These are phyloP conservation scores for Fusarium zealandicum DNA, from an alignment of 2,329 filamentous ascomycete species.

Conservation along the genomic window DNA sequence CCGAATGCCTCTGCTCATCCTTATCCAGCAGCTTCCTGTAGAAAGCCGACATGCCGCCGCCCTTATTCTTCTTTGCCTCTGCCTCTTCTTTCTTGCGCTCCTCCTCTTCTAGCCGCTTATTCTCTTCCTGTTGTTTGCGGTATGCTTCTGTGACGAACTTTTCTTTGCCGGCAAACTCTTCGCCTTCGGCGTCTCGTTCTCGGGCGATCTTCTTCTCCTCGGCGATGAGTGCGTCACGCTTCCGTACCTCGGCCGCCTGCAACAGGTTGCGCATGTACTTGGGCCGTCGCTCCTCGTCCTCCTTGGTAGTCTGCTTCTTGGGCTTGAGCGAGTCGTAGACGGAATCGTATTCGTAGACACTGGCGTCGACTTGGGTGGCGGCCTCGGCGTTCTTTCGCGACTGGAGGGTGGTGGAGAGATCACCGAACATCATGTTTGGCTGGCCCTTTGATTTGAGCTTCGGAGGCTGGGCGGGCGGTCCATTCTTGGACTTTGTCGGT, in stretches of 20 bases:
- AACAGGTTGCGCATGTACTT: slow-evolving; percentile 82
- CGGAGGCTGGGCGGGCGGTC: slow-evolving; percentile 49
- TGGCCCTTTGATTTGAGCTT: slow-evolving; percentile 54
- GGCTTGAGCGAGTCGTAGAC: slow-evolving; percentile 81
- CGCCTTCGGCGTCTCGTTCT: slow-evolving; percentile 81
- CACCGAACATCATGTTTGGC: slow-evolving; percentile 61
- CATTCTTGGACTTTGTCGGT: slow-evolving; percentile 46
- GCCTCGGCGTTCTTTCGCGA: slow-evolving; percentile 70
- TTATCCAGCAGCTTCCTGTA: slow-evolving; percentile 77
- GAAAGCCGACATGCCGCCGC: slow-evolving; percentile 77
- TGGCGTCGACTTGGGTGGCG: slow-evolving; percentile 72
- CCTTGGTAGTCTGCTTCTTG: slow-evolving; percentile 64
- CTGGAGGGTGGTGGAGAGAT: slow-evolving; percentile 70
- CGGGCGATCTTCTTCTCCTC: slow-evolving; percentile 81
- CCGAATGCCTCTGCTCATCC: slow-evolving; percentile 73
- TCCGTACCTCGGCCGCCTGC: slow-evolving; percentile 76
- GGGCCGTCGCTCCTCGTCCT: slow-evolving; percentile 67
- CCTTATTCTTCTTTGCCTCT: slow-evolving; percentile 68
- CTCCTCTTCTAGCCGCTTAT: slow-evolving; percentile 72
- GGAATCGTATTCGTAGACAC: slow-evolving; percentile 85
- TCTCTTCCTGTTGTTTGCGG: slow-evolving; percentile 81
- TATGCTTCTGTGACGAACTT: slow-evolving; percentile 87
- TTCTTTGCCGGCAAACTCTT: slow-evolving; percentile 82
- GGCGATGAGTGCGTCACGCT: slow-evolving; percentile 78
- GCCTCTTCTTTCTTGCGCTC: slow-evolving; percentile 71